Evolutionary conservation across 2,329 filamentous ascomycete genomes (phyloP).

Genomic region (Neonectria coccinea): DNA sequence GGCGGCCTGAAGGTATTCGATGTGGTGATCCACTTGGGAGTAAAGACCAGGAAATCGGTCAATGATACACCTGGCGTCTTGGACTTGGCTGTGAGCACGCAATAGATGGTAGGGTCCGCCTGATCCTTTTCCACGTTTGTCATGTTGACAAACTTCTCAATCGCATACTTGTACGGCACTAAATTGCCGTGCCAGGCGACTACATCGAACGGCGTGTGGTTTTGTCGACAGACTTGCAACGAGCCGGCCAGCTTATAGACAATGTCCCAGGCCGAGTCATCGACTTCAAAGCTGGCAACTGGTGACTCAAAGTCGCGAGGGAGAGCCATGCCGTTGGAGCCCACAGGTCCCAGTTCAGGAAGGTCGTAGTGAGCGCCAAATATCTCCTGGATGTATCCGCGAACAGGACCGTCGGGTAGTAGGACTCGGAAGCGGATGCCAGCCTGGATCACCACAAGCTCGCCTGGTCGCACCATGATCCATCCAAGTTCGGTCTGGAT

Average conservation of each 20-base stretch:
- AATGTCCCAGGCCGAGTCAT: conserved; percentile 61
- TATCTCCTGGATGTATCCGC: conserved; percentile 80
- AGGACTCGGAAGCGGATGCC: conserved; percentile 74
- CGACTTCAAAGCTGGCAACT: conserved; percentile 70
- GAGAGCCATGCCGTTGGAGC: conserved; percentile 77
- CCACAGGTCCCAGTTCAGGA: conserved; percentile 78
- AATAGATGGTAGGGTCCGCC: conserved; percentile 74
- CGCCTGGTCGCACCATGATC: conserved; percentile 72
- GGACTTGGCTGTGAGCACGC: conserved; percentile 70
- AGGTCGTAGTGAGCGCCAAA: conserved; percentile 77
- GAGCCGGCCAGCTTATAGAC: conserved; percentile 71
- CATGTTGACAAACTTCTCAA: conserved; percentile 73
- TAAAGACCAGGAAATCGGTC: conserved; percentile 75
- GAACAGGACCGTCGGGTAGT: conserved; percentile 68
- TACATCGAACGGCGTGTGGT: conserved; percentile 76
- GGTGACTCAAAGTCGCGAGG: conserved; percentile 79
- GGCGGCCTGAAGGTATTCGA: conserved; percentile 72
- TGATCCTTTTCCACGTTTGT: conserved; percentile 61
- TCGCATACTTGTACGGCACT: conserved; percentile 72
- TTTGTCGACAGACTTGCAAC: conserved; percentile 69
- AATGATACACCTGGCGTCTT: conserved; percentile 64
- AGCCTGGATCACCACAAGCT: conserved; percentile 73
- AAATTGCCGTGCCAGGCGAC: conserved; percentile 78
- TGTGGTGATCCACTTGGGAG: conserved; percentile 72
- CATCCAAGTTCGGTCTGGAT: conserved; percentile 76